Base-by-base conservation (phyloP, 768 basidiomycete genomes). In the Leccinum subgranulosum region DNA sequence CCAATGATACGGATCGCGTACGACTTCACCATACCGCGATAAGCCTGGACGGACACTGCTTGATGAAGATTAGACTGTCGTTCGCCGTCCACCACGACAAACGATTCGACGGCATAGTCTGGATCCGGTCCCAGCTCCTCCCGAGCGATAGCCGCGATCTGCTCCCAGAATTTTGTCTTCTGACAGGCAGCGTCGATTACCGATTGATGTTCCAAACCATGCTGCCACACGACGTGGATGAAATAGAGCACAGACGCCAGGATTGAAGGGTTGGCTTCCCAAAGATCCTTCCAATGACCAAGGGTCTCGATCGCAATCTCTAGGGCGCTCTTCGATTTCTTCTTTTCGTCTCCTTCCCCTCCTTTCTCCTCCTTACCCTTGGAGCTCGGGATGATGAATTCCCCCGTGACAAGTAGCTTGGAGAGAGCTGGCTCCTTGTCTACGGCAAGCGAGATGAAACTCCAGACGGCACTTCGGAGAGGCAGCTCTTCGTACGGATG, bases 371-470 rank as follows among this genome's bases (percentile, higher is more conserved):
- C 74, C 58, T 75, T 77, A 10, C 75, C 77, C 64, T 79, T 81
- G 54, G 71, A 61, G 36, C 58, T 66, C 3, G 83, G 81, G 4
- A 79, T 73, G 50, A 80, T 80, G 62, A 91, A 87, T 43, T 83
- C 81, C 3, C 92, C 93, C 0, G 84, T 80, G 31, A 94, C 86
- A 57, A 94, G 86, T 27, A 97, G 76, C 54, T 84, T 79, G 2
- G 89, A 86, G 5, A 96, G 77, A 0, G 94, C 92, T 1, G 95
- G 93, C 67, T 94, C 93, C 59, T 87, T 88, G 64, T 91, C 86
- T 14, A 95, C 84, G 1, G 90, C 87, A 17, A 91, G 77, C 0
- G 89, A 75, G 39, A 96, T 85, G 61, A 96, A 88, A 60, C 81
- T 82, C 94, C 95, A 98, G 6, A 91, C 84, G 0, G 88, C 82